phyloP scores from a whole-genome alignment of 2,329 filamentous ascomycete species.

The Colletotrichum cordylinicola region DNA sequence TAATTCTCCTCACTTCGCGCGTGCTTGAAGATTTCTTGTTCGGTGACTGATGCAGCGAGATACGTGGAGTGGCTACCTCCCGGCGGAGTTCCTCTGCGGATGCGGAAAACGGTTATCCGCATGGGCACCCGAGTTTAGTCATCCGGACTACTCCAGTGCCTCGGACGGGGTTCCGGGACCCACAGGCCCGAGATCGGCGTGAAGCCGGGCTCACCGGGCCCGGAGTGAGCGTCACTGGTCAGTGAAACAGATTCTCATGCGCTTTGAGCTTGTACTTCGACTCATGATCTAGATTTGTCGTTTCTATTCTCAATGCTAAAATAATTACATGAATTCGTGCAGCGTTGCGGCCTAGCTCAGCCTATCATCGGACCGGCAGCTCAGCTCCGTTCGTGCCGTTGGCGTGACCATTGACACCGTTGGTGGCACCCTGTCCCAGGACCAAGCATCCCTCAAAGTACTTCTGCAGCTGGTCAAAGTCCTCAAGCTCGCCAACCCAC shows the following conservation, averaged over 20 bases:
- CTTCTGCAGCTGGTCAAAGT: constrained; percentile 36
- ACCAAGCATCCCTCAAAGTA: constrained; percentile 38
- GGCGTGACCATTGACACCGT: not conserved
- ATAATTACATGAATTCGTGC: not conserved
- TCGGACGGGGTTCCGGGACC: not conserved
- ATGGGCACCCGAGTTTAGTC: not conserved
- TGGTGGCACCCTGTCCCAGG: not conserved
- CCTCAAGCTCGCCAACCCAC: constrained; percentile 42
- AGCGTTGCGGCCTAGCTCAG: not conserved
- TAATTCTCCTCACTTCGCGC: not conserved
- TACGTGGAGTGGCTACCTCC: not conserved
- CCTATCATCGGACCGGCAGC: not conserved
- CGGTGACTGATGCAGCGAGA: not conserved
- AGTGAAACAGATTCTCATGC: not conserved
- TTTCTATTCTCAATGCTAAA: not conserved
- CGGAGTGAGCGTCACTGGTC: not conserved
- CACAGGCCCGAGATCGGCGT: not conserved
- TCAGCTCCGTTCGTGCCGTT: not conserved
- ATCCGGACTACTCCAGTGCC: not conserved
- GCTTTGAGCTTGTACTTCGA: not conserved
- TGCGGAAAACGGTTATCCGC: not conserved
- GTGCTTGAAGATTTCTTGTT: not conserved
- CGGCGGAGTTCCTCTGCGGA: not conserved
- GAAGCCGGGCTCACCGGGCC: not conserved
- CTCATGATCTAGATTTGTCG: not conserved